phyloP scores from a whole-genome alignment of 805 yeast species.

The Kodamaea kakaduensis region DNA sequence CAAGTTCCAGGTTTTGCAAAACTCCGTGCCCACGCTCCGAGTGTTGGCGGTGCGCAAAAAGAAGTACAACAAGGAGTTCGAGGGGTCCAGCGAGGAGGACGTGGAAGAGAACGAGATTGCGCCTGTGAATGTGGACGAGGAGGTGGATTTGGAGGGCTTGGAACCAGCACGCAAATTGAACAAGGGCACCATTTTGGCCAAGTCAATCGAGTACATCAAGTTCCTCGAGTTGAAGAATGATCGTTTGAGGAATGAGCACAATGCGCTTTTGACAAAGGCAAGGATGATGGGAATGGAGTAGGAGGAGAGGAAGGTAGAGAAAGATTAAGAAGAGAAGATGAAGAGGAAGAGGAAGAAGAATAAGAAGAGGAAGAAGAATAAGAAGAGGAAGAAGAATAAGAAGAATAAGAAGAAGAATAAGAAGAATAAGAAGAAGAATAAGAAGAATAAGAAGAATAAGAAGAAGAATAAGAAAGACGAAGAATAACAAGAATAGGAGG shows the following conservation, averaged over 20 bases:
- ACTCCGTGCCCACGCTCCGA: constrained; percentile 37
- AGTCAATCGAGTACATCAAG: constrained; percentile 75
- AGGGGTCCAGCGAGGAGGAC: constrained; percentile 13
- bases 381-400: not conserved
- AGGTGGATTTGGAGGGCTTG: constrained; percentile 61
- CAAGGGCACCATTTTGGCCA: constrained; percentile 72
- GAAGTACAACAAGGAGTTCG: constrained; percentile 12
- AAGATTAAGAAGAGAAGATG: not conserved
- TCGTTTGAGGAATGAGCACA: constrained; percentile 48
- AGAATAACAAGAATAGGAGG: no score
- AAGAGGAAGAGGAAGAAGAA: no score
- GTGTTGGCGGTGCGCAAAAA: constrained; percentile 24
- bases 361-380: not conserved
- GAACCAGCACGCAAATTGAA: constrained; percentile 72
- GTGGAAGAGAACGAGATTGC: constrained; percentile 9
- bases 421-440: no score
- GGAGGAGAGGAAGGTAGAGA: constrained; percentile 11
- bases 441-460: no score
- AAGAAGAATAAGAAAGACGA: no score
- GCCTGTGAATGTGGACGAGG: constrained; percentile 4
- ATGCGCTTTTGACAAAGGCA: constrained; percentile 40
- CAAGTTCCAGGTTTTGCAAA: constrained; percentile 35
- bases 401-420: no score
- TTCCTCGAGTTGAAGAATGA: constrained; percentile 63
- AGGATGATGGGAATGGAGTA: constrained; percentile 28